phyloP scores from a whole-genome alignment of 2,329 filamentous ascomycete species.

The Byssochlamys sp. region DNA sequence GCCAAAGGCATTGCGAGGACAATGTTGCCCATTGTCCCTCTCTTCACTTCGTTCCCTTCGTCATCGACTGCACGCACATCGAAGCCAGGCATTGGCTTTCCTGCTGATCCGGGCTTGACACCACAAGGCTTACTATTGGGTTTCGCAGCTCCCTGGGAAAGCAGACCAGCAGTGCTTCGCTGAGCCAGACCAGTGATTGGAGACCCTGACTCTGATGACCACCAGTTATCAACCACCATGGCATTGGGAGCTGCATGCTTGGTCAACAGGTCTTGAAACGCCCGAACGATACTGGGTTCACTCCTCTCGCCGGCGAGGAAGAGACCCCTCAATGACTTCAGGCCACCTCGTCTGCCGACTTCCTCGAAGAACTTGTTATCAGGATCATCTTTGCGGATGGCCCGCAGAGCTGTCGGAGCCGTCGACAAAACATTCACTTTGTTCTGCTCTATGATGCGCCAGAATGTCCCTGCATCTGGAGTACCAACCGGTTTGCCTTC shows the following conservation, averaged over 20 bases:
- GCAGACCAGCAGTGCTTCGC: constrained; percentile 52
- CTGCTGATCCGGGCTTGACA: constrained; percentile 67
- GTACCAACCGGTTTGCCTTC: constrained; percentile 92
- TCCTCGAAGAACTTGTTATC: constrained; percentile 56
- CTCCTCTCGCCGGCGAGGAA: constrained; percentile 85
- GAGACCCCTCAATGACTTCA: constrained; percentile 62
- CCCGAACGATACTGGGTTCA: constrained; percentile 72
- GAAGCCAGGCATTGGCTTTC: constrained; percentile 84
- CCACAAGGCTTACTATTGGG: constrained; percentile 40
- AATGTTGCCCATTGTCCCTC: constrained; percentile 79
- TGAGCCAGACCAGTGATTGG: constrained; percentile 59
- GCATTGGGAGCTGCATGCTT: constrained; percentile 56
- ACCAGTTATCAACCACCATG: constrained; percentile 62
- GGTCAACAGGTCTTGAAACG: constrained; percentile 65
- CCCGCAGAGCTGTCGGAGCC: constrained; percentile 75
- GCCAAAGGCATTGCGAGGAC: constrained; percentile 73
- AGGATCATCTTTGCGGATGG: constrained; percentile 77
- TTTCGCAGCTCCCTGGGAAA: constrained; percentile 14
- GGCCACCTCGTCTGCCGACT: constrained; percentile 57
- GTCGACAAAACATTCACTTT: constrained; percentile 77
- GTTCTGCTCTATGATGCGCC: constrained; percentile 76
- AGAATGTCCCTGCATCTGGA: constrained; percentile 77
- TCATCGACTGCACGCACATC: constrained; percentile 80
- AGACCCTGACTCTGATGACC: constrained; percentile 61
- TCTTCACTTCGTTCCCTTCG: constrained; percentile 59